Evolutionary conservation across 495 filamentous ascomycete species (phyloP).

Genomic region (Hypoxylon crocopeplum): DNA sequence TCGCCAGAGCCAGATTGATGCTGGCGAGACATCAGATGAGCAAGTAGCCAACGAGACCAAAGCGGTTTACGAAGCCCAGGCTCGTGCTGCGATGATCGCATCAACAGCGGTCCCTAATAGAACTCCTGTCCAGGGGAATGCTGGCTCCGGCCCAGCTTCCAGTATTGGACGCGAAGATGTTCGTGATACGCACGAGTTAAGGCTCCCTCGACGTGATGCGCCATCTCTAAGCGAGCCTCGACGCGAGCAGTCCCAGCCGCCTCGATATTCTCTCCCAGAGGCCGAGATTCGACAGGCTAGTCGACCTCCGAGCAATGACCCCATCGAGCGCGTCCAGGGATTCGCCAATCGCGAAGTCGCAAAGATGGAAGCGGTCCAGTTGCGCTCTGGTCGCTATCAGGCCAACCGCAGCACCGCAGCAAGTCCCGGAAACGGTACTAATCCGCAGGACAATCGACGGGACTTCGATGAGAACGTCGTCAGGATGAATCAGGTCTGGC

Average conservation of each 20-base stretch:
- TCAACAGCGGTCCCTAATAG: not conserved
- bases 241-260: slow-evolving; percentile 5
- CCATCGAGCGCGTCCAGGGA: slow-evolving; percentile 48
- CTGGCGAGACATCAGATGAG: slow-evolving; percentile 51
- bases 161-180: slow-evolving; percentile 17
- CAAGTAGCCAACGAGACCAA: slow-evolving; percentile 54
- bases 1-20: slow-evolving; percentile 56
- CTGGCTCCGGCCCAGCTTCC: not conserved
- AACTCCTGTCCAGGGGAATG: slow-evolving; percentile 4
- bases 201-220: slow-evolving; percentile 39
- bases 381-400: slow-evolving; percentile 46
- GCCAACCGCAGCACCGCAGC: slow-evolving; percentile 38
- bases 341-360: slow-evolving; percentile 52
- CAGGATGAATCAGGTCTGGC: slow-evolving; percentile 56
- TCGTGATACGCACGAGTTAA: slow-evolving; percentile 37
- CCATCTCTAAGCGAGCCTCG: slow-evolving; percentile 17
- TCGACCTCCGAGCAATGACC: slow-evolving; percentile 33
- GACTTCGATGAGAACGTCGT: slow-evolving; percentile 51
- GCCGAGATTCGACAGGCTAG: slow-evolving; percentile 28
- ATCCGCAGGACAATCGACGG: slow-evolving; percentile 32
- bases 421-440: slow-evolving; percentile 7
- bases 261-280: slow-evolving; percentile 34
- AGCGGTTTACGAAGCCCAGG: slow-evolving; percentile 55
- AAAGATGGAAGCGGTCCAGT: slow-evolving; percentile 49
- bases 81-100: slow-evolving; percentile 37